Percentiles rank a stretch among this genome's conserved stretches.
Conservation (phyloP, 2,329 filamentous ascomycete genomes). For the Hypoxylon sp. region DNA sequence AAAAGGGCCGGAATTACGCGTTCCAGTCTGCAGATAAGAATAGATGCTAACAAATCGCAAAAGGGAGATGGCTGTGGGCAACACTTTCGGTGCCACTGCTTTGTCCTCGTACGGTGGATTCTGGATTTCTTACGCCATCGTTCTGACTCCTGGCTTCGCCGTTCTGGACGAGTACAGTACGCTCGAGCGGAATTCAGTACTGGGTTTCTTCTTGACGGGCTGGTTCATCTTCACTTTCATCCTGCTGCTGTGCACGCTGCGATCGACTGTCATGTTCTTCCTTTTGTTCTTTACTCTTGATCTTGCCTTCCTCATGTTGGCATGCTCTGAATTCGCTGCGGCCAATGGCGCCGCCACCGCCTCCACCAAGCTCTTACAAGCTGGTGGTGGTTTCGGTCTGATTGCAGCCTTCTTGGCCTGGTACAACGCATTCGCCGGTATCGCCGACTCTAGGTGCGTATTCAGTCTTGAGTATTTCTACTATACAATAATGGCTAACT, state of each 20-base stretch:
- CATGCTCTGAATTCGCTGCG: conserved; percentile 71
- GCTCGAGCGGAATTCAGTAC: conserved; percentile 67
- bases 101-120: conserved; percentile 87
- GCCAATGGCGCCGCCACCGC: conserved; percentile 66
- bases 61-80: conserved; percentile 89
- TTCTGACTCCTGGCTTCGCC: conserved; percentile 77
- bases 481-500: conserved; percentile 53
- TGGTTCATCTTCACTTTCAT: conserved; percentile 91
- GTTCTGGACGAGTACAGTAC: conserved; percentile 67
- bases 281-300: conserved; percentile 83
- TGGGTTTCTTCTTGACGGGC: conserved; percentile 82
- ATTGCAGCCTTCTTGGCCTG: conserved; percentile 85
- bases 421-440: conserved; percentile 89
- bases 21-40: neutral
- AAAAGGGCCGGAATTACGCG: neutral
- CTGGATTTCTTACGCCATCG: conserved; percentile 83
- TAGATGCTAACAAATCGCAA: conserved; percentile 20
- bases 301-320: conserved; percentile 80
- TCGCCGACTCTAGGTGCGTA: conserved; percentile 77
- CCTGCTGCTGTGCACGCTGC: conserved; percentile 79
- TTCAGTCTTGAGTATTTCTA: neutral
- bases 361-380: conserved; percentile 70
- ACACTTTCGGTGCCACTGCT: conserved; percentile 87
- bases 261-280: conserved; percentile 85
- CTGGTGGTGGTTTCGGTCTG: conserved; percentile 85